Evolutionary conservation across 768 basidiomycete species (phyloP), one percentile per base, ranked within the genome.

Genomic region (Phlegmacium glaucopus): DNA sequence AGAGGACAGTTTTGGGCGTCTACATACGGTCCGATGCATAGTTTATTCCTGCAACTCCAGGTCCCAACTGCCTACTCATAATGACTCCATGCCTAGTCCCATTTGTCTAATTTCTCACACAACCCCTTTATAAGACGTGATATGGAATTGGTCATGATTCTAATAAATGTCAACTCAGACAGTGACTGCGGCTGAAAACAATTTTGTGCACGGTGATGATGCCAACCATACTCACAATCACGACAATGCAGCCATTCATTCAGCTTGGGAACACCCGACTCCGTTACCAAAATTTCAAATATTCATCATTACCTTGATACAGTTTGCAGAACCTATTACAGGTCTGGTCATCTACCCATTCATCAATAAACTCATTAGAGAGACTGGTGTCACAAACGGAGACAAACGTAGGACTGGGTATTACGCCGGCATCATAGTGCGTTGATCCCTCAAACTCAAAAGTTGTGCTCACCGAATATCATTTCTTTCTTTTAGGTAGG

Each of bases 391-490:
- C 7, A 76, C 70, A 8, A 54, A 61, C 5, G 73, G 74, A 4
- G 71, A 76, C 45, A 74, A 76, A 48, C 62, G 57, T 3, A 72
- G 65, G 44, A 74, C 68, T 4, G 75, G 75, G 0, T 77, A 77
- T 55, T 78, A 72, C 59, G 75, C 74, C 39, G 76, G 75, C 6
- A 45, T 77, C 28, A 70, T 78, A 26, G 76, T 76, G 42, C 50
- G 67, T 57, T 1, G 7, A 39, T 6, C 10, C 16, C 25, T 39
- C 5, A 28, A 36, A 12, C 13, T 18, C 4, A 18, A 27, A 12
- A 4, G 40, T 29, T 15, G 28, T 5, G 16, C 17, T 22, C 28
- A 16, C 12, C n/a, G 26, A 38, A 22, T 16, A 38, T 25, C 3
- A n/a, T n/a, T n/a, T n/a, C n/a, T n/a, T n/a, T n/a, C n/a, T n/a